phyloP scores from a whole-genome alignment of 2,329 filamentous ascomycete genomes.

The Venturia oleaginea region DNA sequence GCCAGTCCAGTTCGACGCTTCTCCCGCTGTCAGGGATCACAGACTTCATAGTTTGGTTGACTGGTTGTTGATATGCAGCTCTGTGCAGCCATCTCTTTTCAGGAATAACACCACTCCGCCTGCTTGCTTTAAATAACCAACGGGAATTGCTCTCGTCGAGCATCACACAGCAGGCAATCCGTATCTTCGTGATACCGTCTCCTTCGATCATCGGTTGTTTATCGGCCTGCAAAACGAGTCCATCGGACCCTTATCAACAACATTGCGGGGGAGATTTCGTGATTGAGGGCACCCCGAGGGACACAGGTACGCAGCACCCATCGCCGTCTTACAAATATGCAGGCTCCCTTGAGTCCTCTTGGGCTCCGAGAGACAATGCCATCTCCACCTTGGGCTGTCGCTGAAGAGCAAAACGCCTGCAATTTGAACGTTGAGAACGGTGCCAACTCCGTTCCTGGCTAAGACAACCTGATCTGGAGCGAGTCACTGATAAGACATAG shows the following conservation, averaged over 20 bases:
- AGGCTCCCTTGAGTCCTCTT: background rate
- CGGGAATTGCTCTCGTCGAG: background rate
- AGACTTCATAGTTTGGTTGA: background rate
- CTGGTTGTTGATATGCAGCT: background rate
- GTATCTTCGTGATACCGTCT: background rate
- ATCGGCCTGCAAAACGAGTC: slow-evolving; percentile 3
- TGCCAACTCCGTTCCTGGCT: background rate
- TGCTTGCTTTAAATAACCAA: background rate
- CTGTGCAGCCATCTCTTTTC: background rate
- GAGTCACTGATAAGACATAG: slow-evolving; percentile 6
- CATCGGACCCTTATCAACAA: background rate
- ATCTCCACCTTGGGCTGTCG: background rate
- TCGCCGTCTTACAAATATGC: background rate
- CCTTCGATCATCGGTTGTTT: background rate
- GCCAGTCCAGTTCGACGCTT: background rate
- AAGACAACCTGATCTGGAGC: background rate
- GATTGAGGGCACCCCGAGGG: slow-evolving; percentile 2
- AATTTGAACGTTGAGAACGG: background rate
- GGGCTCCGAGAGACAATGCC: background rate
- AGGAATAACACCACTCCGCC: background rate
- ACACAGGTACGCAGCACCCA: slow-evolving; percentile 1
- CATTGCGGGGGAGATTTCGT: background rate
- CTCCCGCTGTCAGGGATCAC: background rate
- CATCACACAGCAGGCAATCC: background rate
- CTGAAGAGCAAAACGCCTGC: background rate